Conservation (phyloP, 441 rosid species). For the Erysimum cheiri region DNA sequence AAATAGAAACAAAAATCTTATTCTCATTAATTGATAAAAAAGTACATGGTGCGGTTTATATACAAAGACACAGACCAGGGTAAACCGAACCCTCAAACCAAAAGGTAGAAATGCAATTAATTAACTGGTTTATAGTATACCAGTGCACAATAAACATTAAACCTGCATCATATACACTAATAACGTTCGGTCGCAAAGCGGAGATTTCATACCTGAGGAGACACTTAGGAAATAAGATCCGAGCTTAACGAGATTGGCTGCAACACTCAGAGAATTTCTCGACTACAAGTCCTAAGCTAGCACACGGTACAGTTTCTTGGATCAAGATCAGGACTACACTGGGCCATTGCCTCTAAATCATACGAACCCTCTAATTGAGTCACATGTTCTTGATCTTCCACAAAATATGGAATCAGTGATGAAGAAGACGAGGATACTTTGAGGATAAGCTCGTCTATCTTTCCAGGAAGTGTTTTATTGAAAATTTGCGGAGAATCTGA, state of each 20-base stretch:
- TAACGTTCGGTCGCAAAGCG: not conserved
- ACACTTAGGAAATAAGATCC: conserved; percentile 4
- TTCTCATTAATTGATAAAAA: no score
- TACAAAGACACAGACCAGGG: no score
- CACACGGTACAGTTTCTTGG: conserved; percentile 4
- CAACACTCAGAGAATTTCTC: not conserved
- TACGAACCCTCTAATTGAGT: conserved; percentile 4
- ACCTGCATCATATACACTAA: no score
- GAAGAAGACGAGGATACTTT: not conserved
- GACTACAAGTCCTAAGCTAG: conserved; percentile 30
- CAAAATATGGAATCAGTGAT: not conserved
- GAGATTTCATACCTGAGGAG: conserved; percentile 1
- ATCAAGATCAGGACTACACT: conserved; percentile 41
- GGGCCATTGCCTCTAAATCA: not conserved
- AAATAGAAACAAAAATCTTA: no score
- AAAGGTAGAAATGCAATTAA: no score
- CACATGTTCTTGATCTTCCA: not conserved
- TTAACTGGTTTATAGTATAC: no score
- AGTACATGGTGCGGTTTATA: no score
- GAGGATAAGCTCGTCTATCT: not conserved
- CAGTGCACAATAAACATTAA: no score
- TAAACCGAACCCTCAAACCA: no score
- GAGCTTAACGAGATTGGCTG: conserved; percentile 2
- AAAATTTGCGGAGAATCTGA: not conserved
- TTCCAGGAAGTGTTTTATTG: conserved; percentile 15